Evolutionary conservation across 805 yeast species (phyloP).

Genomic region (Candida easanensis): DNA sequence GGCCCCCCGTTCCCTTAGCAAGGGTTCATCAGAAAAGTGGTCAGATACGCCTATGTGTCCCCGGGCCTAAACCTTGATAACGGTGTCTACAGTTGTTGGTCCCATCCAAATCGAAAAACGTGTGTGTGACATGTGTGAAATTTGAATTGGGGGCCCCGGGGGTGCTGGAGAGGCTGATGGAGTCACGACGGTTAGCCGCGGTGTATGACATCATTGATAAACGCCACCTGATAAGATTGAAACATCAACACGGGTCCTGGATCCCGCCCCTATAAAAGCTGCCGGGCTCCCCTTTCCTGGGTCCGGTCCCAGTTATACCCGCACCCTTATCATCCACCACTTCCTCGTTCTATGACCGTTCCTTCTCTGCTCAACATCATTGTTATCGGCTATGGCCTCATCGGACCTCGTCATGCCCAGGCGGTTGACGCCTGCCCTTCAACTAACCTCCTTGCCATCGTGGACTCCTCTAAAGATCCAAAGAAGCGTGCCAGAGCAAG

Average conservation of each 20-base stretch:
- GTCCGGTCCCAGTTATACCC: too few relatives aligned
- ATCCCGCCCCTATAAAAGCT: background rate
- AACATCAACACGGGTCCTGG: background rate
- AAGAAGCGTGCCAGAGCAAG: slow-evolving; percentile 10
- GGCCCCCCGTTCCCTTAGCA: background rate
- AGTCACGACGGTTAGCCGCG: background rate
- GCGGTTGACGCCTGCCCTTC: slow-evolving; percentile 15
- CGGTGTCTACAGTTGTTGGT: too few relatives aligned
- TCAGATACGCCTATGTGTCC: too few relatives aligned
- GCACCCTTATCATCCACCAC: too few relatives aligned
- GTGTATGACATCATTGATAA: background rate
- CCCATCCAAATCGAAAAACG: too few relatives aligned
- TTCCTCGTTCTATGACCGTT: slow-evolving; percentile 9
- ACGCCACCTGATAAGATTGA: background rate
- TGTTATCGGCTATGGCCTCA: slow-evolving; percentile 22
- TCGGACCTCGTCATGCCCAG: slow-evolving; percentile 23
- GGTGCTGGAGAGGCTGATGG: background rate
- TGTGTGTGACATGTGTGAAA: too few relatives aligned
- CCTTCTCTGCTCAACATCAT: slow-evolving; percentile 12
- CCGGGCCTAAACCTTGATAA: too few relatives aligned
- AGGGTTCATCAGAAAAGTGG: too few relatives aligned
- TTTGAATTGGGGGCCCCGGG: background rate
- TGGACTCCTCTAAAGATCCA: slow-evolving; percentile 16
- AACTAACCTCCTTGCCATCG: slow-evolving; percentile 15
- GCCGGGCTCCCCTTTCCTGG: too few relatives aligned